phyloP scores from a whole-genome alignment of 2,329 filamentous ascomycete genomes.

The Aspergillus intermedius region DNA sequence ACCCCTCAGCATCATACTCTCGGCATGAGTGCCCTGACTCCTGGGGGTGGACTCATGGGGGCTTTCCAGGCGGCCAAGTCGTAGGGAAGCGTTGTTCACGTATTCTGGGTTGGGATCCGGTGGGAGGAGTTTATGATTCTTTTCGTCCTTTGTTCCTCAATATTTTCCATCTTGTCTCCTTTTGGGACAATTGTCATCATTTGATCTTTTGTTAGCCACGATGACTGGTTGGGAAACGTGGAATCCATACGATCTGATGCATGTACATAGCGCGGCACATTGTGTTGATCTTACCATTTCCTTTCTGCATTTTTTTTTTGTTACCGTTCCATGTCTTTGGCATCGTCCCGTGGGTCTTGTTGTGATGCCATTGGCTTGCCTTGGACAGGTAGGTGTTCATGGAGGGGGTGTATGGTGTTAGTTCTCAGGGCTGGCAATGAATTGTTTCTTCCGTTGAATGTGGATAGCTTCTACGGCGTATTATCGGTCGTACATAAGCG shows the following conservation, averaged over 20 bases:
- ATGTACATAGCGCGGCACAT: conserved; percentile 30
- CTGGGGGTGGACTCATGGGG: conserved; percentile 69
- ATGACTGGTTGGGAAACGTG: conserved; percentile 4
- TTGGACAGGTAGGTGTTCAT: conserved; percentile 17
- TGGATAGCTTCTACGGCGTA: background rate
- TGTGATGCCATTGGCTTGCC: conserved; percentile 13
- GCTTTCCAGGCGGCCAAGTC: conserved; percentile 48
- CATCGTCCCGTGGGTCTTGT: conserved; percentile 13
- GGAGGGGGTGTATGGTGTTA: conserved; percentile 30
- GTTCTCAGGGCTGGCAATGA: conserved; percentile 15
- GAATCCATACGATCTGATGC: conserved; percentile 28
- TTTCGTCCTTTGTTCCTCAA: conserved; percentile 4
- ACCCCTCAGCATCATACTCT: conserved; percentile 46
- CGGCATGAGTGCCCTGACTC: conserved; percentile 67
- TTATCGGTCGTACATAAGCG: no score
- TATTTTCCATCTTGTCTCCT: conserved; percentile 3
- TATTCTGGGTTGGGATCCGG: conserved; percentile 7
- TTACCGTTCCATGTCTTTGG: conserved; percentile 18
- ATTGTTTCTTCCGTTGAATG: conserved; percentile 1
- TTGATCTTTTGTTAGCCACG: conserved; percentile 4
- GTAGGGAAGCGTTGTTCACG: conserved; percentile 12
- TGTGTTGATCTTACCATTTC: conserved; percentile 20
- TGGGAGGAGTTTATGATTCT: conserved; percentile 7
- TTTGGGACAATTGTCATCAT: conserved; percentile 2
- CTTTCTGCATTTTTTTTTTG: conserved; percentile 18